Base-by-base conservation (phyloP, 2,329 filamentous ascomycete species). In the Lasiodiplodia sp. region DNA sequence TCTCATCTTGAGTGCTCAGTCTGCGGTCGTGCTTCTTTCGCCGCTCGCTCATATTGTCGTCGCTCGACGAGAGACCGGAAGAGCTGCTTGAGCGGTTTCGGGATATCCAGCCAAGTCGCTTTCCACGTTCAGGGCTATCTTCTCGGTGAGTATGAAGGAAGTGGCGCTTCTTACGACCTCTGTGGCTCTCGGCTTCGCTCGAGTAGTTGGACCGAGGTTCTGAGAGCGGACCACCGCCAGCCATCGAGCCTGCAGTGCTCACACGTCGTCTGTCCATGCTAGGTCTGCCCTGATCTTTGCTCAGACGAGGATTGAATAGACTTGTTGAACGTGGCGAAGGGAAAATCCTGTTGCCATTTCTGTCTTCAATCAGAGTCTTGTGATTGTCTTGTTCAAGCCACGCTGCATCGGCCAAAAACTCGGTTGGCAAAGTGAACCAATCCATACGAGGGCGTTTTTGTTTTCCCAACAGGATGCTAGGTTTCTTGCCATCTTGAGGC, bases 311-410 rank as follows among this genome's bases (percentile, higher is more conserved):
- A 4, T 60, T 55, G 21, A 28, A 16, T 23, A 60, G 28, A 51
- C 67, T 68, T 4, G 38, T 18, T n/a, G 51, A 47, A 12, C 67
- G 57, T 47, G 31, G 55, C 18, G 37, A 37, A 34, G 67, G 67
- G 28, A 92, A 96, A 16, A 97, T 88, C 68, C 87, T 90, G 58
- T 87, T 86, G 75, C 93, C 93, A 74, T 92, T 84, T 16, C 90
- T 88, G 78, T 97, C 92, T 76, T 97, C 92, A 52, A 97, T 91
- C 34, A 94, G 84, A 65, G 86, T 86, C 77, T 94, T 96, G 79
- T 97, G 94, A 69, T 90, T 84, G 38, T 87, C 88, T 74, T 94
- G 90, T 77, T 97, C 93, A 25, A 96, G 82, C 96, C 96, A 99
- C 75, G 94, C 93, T 1, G 91, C 86, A 81, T 99, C 96, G 4